Conservation (phyloP, 1,284 basidiomycete species). For the Peniophora sp. region DNA sequence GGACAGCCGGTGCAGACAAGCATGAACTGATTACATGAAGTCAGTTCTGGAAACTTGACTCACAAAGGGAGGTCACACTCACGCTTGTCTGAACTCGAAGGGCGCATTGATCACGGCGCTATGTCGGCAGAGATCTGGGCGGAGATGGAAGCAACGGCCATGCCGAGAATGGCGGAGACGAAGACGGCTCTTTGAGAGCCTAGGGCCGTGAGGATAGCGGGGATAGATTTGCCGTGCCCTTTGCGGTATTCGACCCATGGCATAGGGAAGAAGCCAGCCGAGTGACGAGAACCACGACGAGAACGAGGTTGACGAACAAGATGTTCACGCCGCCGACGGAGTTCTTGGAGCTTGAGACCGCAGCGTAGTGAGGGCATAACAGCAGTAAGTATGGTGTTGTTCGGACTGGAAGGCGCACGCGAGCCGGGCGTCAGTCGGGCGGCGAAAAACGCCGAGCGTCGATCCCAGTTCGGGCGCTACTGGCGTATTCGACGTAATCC, state of each 20-base stretch:
- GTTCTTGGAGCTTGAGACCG: constrained; percentile 93
- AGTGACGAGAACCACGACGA: constrained; percentile 93
- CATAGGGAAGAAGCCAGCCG: constrained; percentile 83
- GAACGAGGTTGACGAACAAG: constrained; percentile 92
- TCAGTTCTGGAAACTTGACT: constrained; percentile 2
- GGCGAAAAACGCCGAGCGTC: constrained; percentile 48
- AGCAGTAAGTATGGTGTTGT: constrained; percentile 81
- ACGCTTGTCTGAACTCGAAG: constrained; percentile 96
- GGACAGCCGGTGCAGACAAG: constrained; percentile 92
- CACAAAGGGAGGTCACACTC: constrained; percentile 21
- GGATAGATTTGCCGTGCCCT: constrained; percentile 45
- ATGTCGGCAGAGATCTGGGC: constrained; percentile 98
- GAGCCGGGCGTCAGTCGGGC: constrained; percentile 62
- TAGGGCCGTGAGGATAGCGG: constrained; percentile 61
- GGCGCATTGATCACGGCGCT: constrained; percentile 99
- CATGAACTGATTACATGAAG: constrained; percentile 63
- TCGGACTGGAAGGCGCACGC: constrained; percentile 64
- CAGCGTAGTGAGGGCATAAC: constrained; percentile 90
- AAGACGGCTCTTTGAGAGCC: constrained; percentile 82
- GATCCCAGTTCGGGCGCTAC: constrained; percentile 13
- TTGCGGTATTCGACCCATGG: constrained; percentile 57
- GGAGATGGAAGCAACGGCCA: constrained; percentile 98
- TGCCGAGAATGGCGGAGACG: constrained; percentile 95
- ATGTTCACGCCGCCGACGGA: constrained; percentile 99
- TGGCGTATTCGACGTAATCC: constrained; percentile 16